Conservation (phyloP, 208 protist species). For the Crithidia mellificae region DNA sequence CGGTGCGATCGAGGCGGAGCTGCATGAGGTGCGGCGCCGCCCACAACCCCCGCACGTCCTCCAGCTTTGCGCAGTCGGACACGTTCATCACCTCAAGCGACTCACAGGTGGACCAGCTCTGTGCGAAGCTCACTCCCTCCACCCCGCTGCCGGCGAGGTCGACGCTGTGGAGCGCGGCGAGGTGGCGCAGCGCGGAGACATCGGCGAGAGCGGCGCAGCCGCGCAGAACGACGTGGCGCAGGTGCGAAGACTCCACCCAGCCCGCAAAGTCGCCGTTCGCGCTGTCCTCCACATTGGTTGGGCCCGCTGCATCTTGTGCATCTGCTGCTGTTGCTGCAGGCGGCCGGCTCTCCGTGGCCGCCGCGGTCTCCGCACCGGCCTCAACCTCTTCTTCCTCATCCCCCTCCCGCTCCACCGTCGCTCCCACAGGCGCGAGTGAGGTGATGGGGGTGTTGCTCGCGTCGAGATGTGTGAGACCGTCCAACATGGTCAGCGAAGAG, state of each 20-base stretch:
- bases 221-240: constrained; percentile 33
- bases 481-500: constrained; percentile 7
- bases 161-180: constrained; percentile 27
- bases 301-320: no score
- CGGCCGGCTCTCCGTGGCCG: no score
- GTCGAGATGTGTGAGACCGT: constrained; percentile 23
- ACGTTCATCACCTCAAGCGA: constrained; percentile 20
- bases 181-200: constrained; percentile 29
- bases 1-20: constrained; percentile 17
- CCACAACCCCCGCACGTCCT: constrained; percentile 15
- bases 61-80: constrained; percentile 9
- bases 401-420: not conserved
- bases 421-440: not conserved
- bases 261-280: constrained; percentile 3
- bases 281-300: no score
- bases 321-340: no score
- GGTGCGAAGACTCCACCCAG: constrained; percentile 8
- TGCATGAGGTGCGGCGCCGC: constrained; percentile 18
- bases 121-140: constrained; percentile 8
- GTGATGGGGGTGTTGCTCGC: constrained; percentile 11
- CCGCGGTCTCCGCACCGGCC: constrained; percentile 13
- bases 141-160: constrained; percentile 35
- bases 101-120: constrained; percentile 15
- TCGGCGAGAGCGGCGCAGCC: constrained; percentile 31
- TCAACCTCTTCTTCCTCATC: not conserved